A percentile compares a stretch with the other conserved stretches of the same genome.
These are phyloP conservation scores for Arthrobotrys megalospora DNA, from an alignment of 2,329 filamentous ascomycete species.

Conservation along the genomic window DNA sequence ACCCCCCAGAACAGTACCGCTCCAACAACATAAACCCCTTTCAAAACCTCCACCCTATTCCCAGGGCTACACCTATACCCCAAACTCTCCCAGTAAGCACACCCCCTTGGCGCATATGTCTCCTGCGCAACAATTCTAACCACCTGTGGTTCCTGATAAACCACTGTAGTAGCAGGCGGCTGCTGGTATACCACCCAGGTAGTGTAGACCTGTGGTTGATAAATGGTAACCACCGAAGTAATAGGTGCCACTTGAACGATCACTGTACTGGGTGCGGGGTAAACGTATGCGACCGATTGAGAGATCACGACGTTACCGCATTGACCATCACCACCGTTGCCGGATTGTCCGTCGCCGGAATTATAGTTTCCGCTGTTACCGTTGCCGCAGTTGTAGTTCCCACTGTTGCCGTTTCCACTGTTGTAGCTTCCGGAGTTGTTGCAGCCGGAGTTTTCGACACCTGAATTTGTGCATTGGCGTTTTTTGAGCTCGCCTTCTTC, in stretches of 20 bases:
- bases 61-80: slow-evolving; percentile 56
- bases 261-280: slow-evolving; percentile 52
- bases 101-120: slow-evolving; percentile 52
- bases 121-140: slow-evolving; percentile 46
- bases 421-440: slow-evolving; percentile 50
- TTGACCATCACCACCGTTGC: slow-evolving; percentile 38
- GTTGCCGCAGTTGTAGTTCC: slow-evolving; percentile 60
- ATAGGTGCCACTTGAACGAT: slow-evolving; percentile 46
- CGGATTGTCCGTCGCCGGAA: slow-evolving; percentile 33
- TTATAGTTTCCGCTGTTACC: slow-evolving; percentile 58
- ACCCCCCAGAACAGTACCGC: slow-evolving; percentile 42
- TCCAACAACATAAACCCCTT: slow-evolving; percentile 1
- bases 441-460: slow-evolving; percentile 43
- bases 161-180: slow-evolving; percentile 44
- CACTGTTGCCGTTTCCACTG: slow-evolving; percentile 48
- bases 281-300: slow-evolving; percentile 45
- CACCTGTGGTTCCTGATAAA: slow-evolving; percentile 53
- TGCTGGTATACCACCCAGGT: slow-evolving; percentile 54
- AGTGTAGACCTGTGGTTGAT: slow-evolving; percentile 50
- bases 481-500: slow-evolving; percentile 30
- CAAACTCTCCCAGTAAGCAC: slow-evolving; percentile 57
- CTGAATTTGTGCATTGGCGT: slow-evolving; percentile 57
- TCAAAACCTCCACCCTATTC: slow-evolving; percentile 31
- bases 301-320: slow-evolving; percentile 57
- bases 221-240: slow-evolving; percentile 38